A percentile compares a stretch with the other conserved stretches of the same genome.
Conservation (phyloP, 2,329 filamentous ascomycete species). For the Alternaria conjuncta region DNA sequence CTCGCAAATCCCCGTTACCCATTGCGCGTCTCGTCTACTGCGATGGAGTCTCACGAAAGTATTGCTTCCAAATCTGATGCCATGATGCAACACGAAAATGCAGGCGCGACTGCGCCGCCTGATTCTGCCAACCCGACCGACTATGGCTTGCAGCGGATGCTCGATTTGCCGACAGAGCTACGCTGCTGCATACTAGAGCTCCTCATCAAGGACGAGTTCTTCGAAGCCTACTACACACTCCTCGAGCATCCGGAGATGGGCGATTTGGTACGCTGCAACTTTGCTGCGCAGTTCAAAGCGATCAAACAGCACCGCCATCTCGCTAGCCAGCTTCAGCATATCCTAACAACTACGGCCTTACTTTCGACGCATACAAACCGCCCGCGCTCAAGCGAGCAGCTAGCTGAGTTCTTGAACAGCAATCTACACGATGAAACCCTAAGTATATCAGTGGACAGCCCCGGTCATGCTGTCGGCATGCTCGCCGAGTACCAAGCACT, state of each 20-base stretch:
- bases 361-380: not conserved
- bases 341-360: not conserved
- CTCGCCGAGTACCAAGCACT: not conserved
- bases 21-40: not conserved
- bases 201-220: not conserved
- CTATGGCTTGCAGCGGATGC: not conserved
- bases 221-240: not conserved
- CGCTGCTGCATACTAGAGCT: not conserved
- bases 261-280: slow-evolving; percentile 5
- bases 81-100: not conserved
- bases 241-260: not conserved
- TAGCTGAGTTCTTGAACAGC: not conserved
- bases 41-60: not conserved
- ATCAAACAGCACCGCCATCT: not conserved
- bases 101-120: not conserved
- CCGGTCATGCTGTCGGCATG: not conserved
- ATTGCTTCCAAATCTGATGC: not conserved
- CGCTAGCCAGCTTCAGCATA: slow-evolving; percentile 1
- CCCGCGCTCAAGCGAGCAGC: not conserved
- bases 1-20: fast-evolving
- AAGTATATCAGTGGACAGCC: not conserved
- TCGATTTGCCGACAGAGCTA: not conserved
- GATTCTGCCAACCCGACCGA: not conserved
- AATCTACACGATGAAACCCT: not conserved
- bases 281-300: not conserved